phyloP scores from a whole-genome alignment of 2,329 filamentous ascomycete species.

The Alternaria sp. region DNA sequence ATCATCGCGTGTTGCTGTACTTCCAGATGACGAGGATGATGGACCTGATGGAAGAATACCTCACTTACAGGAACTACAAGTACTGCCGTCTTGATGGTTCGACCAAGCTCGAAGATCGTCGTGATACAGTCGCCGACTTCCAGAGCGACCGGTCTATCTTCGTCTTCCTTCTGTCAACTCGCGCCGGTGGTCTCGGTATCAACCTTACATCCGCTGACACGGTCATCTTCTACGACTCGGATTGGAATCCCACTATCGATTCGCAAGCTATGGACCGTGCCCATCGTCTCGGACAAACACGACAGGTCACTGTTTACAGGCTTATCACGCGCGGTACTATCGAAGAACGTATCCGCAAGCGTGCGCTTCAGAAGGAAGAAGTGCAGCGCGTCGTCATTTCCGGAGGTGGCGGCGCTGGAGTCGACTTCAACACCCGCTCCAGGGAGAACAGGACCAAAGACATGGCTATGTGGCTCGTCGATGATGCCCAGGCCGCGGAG shows the following conservation, averaged over 20 bases:
- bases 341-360: constrained; percentile 96
- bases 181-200: constrained; percentile 96
- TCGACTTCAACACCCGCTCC: constrained; percentile 94
- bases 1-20: constrained; percentile 93
- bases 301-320: constrained; percentile 95
- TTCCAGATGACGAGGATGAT: constrained; percentile 99
- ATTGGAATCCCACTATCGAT: constrained; percentile 99
- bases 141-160: constrained; percentile 94
- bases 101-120: constrained; percentile 94
- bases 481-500: constrained; percentile 93
- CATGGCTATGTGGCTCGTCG: constrained; percentile 97
- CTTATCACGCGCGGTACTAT: constrained; percentile 97
- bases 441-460: constrained; percentile 95
- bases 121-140: constrained; percentile 96
- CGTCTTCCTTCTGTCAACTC: constrained; percentile 93
- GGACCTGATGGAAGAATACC: constrained; percentile 97
- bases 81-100: constrained; percentile 96
- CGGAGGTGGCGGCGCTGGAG: constrained; percentile 79
- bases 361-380: constrained; percentile 96
- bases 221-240: constrained; percentile 99
- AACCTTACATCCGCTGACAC: constrained; percentile 96
- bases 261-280: constrained; percentile 99
- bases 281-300: constrained; percentile 94
- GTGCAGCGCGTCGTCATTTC: constrained; percentile 97
- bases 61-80: constrained; percentile 99